These are phyloP conservation scores for Candida germanica DNA, from an alignment of 805 yeast genomes.

Conservation along the genomic window DNA sequence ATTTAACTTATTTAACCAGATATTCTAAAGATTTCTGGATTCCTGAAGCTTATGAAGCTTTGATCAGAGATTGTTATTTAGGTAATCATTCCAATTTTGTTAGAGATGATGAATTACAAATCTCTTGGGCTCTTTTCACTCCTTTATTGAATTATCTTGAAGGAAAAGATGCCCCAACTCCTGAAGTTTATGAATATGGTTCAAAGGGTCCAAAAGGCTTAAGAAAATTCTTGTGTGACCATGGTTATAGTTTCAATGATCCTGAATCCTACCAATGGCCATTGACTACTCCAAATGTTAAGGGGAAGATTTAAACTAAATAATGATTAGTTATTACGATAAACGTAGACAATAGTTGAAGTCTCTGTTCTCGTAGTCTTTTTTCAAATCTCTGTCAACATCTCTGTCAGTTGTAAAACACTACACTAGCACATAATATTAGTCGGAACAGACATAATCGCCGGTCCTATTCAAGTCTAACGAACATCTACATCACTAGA, in stretches of 20 bases:
- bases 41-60: slow-evolving; percentile 97
- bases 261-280: slow-evolving; percentile 88
- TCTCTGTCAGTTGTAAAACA: too few relatives aligned
- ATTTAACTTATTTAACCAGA: slow-evolving; percentile 77
- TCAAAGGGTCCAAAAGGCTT: slow-evolving; percentile 81
- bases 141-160: slow-evolving; percentile 84
- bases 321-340: too few relatives aligned
- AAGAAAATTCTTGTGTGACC: slow-evolving; percentile 55
- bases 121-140: slow-evolving; percentile 90
- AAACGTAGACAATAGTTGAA: too few relatives aligned
- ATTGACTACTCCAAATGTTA: slow-evolving; percentile 51
- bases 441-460: too few relatives aligned
- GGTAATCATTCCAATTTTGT: slow-evolving; percentile 98
- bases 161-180: slow-evolving; percentile 62
- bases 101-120: slow-evolving; percentile 94
- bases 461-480: too few relatives aligned
- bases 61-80: slow-evolving; percentile 82
- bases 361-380: too few relatives aligned
- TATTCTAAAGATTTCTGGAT: slow-evolving; percentile 83
- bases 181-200: slow-evolving; percentile 79
- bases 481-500: too few relatives aligned
- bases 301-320: slow-evolving; percentile 29
- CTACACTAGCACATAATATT: too few relatives aligned
- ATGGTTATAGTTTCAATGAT: slow-evolving; percentile 70
- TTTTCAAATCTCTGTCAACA: too few relatives aligned